phyloP scores from a whole-genome alignment of 495 filamentous ascomycete genomes.

The Aspergillus nanangensis region DNA sequence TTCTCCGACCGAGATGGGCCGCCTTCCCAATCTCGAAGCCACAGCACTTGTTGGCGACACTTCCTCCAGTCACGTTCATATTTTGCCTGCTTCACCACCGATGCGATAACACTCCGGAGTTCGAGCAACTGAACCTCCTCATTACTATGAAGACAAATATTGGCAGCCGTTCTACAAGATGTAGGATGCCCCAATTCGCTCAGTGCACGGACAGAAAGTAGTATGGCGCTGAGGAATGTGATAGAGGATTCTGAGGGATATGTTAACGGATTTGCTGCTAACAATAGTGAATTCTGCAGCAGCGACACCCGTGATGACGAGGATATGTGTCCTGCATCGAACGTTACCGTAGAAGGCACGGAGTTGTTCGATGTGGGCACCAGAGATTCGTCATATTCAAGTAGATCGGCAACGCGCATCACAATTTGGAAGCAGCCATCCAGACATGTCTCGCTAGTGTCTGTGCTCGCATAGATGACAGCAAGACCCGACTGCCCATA shows the following conservation, averaged over 20 bases:
- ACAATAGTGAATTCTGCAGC: slow-evolving; percentile 53
- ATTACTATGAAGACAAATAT: slow-evolving; percentile 36
- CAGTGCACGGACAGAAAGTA: slow-evolving; percentile 64
- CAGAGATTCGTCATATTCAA: slow-evolving; percentile 51
- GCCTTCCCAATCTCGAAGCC: slow-evolving; percentile 76
- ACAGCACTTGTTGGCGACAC: slow-evolving; percentile 64
- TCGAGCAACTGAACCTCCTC: slow-evolving; percentile 63
- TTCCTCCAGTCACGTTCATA: slow-evolving; percentile 66
- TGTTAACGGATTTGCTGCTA: slow-evolving; percentile 62
- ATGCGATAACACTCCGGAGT: slow-evolving; percentile 57
- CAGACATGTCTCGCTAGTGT: slow-evolving; percentile 54
- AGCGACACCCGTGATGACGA: slow-evolving; percentile 44
- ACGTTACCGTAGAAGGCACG: slow-evolving; percentile 25
- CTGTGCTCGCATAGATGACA: slow-evolving; percentile 63
- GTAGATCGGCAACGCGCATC: slow-evolving; percentile 52
- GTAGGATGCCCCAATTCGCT: slow-evolving; percentile 54
- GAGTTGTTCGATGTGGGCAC: slow-evolving; percentile 27
- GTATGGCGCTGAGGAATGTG: slow-evolving; percentile 60
- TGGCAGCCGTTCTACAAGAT: slow-evolving; percentile 49
- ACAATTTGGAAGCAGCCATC: slow-evolving; percentile 60
- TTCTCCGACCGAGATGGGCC: slow-evolving; percentile 36
- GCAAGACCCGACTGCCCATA: slow-evolving; percentile 74
- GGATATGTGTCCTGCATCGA: slow-evolving; percentile 33
- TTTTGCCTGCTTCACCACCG: slow-evolving; percentile 44
- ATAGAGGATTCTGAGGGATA: slow-evolving; percentile 55